Percentiles rank a stretch among this genome's conserved stretches.
These are phyloP conservation scores for Saturnispora diversa DNA, from an alignment of 805 yeast species.

Conservation along the genomic window DNA sequence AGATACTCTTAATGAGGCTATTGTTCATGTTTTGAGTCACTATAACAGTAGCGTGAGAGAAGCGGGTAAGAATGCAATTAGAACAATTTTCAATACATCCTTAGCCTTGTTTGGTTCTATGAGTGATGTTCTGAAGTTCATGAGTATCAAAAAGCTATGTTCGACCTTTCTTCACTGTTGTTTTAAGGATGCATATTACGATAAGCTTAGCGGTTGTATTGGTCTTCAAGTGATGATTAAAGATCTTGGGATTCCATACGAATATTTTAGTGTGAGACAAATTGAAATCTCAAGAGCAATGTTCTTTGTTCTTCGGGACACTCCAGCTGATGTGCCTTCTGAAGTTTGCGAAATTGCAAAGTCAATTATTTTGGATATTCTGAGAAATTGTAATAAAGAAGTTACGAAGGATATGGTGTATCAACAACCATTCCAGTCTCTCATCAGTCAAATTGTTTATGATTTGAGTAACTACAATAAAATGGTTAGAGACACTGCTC, in stretches of 20 bases:
- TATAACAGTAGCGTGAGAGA: slow-evolving; percentile 62
- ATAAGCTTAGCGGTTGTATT: slow-evolving; percentile 80
- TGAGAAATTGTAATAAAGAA: slow-evolving; percentile 57
- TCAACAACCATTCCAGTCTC: slow-evolving; percentile 68
- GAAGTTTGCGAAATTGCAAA: slow-evolving; percentile 69
- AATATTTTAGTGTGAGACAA: slow-evolving; percentile 71
- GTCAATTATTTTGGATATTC: slow-evolving; percentile 51
- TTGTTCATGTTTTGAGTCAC: slow-evolving; percentile 72
- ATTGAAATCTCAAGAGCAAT: slow-evolving; percentile 79
- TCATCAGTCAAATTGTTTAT: slow-evolving; percentile 83
- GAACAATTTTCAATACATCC: slow-evolving; percentile 53
- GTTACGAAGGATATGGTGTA: slow-evolving; percentile 53
- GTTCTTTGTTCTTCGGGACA: slow-evolving; percentile 83
- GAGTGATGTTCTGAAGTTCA: slow-evolving; percentile 60
- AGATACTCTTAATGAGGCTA: slow-evolving; percentile 61
- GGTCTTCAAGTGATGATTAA: slow-evolving; percentile 71
- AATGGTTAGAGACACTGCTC: slow-evolving; percentile 75
- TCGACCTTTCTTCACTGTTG: slow-evolving; percentile 85
- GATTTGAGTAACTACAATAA: slow-evolving; percentile 87
- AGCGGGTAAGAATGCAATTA: slow-evolving; percentile 61
- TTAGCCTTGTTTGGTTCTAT: slow-evolving; percentile 57
- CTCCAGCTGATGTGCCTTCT: slow-evolving; percentile 80
- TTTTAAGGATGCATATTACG: slow-evolving; percentile 79
- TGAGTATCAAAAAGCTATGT: slow-evolving; percentile 67
- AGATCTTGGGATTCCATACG: slow-evolving; percentile 57